Evolutionary conservation across 805 yeast species (phyloP).

Genomic region (Tetrapisispora phaffii): DNA sequence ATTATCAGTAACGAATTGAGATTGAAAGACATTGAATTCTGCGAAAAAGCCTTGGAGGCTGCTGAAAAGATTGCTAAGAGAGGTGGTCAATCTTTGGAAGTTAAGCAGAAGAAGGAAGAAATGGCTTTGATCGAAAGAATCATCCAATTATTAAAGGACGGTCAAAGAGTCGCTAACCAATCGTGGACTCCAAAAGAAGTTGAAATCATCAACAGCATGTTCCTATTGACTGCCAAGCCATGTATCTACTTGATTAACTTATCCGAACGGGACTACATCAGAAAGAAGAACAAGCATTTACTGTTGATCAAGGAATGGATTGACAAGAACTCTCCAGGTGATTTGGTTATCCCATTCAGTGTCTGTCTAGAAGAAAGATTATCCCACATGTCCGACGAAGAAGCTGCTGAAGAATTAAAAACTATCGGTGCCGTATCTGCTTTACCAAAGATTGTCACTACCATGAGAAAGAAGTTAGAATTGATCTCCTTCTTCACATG

Average conservation of each 20-base stretch:
- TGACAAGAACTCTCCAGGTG: constrained; percentile 70
- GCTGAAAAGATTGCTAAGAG: constrained; percentile 71
- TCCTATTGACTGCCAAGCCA: constrained; percentile 89
- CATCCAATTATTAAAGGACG: constrained; percentile 67
- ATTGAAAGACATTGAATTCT: constrained; percentile 92
- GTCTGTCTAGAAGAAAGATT: constrained; percentile 88
- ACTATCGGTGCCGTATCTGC: constrained; percentile 65
- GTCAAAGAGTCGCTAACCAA: constrained; percentile 80
- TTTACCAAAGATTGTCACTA: constrained; percentile 72
- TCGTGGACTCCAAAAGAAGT: constrained; percentile 87
- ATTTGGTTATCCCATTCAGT: constrained; percentile 82
- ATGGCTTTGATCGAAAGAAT: constrained; percentile 64
- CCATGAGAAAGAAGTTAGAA: constrained; percentile 79
- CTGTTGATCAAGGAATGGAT: constrained; percentile 84
- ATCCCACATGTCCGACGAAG: constrained; percentile 77
- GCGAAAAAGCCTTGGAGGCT: constrained; percentile 70
- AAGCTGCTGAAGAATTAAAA: constrained; percentile 68
- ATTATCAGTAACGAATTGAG: constrained; percentile 87
- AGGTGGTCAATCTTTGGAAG: constrained; percentile 85
- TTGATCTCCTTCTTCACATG: constrained; percentile 92
- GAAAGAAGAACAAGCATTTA: constrained; percentile 83
- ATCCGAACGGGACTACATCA: constrained; percentile 77
- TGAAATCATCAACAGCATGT: constrained; percentile 77
- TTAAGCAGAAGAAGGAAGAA: constrained; percentile 81
- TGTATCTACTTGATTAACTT: constrained; percentile 85